Percentiles rank a stretch among this genome's conserved stretches.
phyloP scores from a whole-genome alignment of 2,329 filamentous ascomycete species.

The Rachicladosporium sp. region DNA sequence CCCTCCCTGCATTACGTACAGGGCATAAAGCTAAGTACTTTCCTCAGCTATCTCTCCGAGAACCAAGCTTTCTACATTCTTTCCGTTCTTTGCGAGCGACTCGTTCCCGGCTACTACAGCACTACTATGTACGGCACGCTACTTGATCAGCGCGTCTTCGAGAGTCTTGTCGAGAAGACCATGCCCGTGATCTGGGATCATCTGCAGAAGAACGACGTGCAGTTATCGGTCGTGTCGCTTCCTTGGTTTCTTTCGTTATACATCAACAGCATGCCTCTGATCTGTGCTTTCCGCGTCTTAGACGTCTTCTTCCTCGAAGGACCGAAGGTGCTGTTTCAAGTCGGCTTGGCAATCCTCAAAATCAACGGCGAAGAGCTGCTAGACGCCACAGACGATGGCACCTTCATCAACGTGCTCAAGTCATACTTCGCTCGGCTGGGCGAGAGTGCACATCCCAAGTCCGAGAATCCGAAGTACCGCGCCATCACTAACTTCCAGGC shows the following conservation, averaged over 20 bases:
- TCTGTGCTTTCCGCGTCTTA: slow-evolving; percentile 90
- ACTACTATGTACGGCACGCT: slow-evolving; percentile 98
- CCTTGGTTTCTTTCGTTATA: slow-evolving; percentile 98
- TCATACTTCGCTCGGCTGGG: slow-evolving; percentile 87
- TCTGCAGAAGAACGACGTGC: slow-evolving; percentile 90
- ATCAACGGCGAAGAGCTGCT: slow-evolving; percentile 95
- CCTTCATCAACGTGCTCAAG: slow-evolving; percentile 93
- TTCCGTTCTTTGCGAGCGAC: slow-evolving; percentile 78
- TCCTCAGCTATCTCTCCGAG: slow-evolving; percentile 76
- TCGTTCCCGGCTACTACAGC: slow-evolving; percentile 94
- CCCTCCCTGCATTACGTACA: slow-evolving; percentile 3
- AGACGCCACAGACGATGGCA: slow-evolving; percentile 85
- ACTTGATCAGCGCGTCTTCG: slow-evolving; percentile 92
- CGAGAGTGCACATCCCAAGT: slow-evolving; percentile 90
- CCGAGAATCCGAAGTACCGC: slow-evolving; percentile 85
- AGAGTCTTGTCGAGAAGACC: slow-evolving; percentile 94
- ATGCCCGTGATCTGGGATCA: slow-evolving; percentile 99
- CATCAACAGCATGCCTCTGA: slow-evolving; percentile 99
- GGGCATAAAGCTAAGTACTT: slow-evolving; percentile 16
- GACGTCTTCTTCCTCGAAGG: slow-evolving; percentile 98
- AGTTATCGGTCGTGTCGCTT: slow-evolving; percentile 93
- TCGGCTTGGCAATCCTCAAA: slow-evolving; percentile 83
- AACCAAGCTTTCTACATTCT: slow-evolving; percentile 89
- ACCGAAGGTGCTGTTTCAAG: slow-evolving; percentile 92
- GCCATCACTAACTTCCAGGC: slow-evolving; percentile 95